These are phyloP conservation scores for Logfia minima DNA, from an alignment of 129 eudicot genomes.

Conservation along the genomic window DNA sequence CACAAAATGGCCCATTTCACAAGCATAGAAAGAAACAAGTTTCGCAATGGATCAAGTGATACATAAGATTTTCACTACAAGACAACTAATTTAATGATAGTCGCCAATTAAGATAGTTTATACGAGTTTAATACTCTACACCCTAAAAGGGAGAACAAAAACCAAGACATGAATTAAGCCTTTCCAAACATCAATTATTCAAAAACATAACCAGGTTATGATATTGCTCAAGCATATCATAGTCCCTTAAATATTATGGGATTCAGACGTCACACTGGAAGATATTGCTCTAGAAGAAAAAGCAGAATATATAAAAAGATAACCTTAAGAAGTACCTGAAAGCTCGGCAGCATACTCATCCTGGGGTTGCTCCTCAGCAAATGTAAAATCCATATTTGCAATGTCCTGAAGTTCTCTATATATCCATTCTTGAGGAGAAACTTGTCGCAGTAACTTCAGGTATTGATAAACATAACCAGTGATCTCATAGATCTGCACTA, in stretches of 20 bases:
- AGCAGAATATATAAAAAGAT: constrained; percentile 13
- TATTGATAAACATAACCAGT: constrained; percentile 87
- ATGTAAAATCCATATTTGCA: constrained; percentile 86
- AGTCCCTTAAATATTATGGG: background rate
- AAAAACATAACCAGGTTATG: background rate
- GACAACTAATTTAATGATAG: background rate
- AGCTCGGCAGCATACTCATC: constrained; percentile 98
- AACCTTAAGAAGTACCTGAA: constrained; percentile 58
- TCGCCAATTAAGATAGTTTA: background rate
- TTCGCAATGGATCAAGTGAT: background rate
- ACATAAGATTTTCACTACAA: background rate
- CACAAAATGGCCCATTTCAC: background rate
- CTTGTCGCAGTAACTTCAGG: constrained; percentile 68
- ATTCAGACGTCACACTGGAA: no score
- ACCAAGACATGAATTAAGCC: background rate
- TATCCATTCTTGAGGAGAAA: constrained; percentile 92
- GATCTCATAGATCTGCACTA: constrained; percentile 69
- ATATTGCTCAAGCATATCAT: background rate
- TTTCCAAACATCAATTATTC: background rate
- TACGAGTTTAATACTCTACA: background rate
- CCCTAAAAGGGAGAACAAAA: background rate
- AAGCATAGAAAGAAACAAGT: background rate
- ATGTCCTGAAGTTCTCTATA: constrained; percentile 93
- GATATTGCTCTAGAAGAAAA: constrained; percentile 6
- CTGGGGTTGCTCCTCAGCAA: constrained; percentile 95